Base-by-base conservation (phyloP, 805 yeast species). In the Kodamaea jinghongensis region DNA sequence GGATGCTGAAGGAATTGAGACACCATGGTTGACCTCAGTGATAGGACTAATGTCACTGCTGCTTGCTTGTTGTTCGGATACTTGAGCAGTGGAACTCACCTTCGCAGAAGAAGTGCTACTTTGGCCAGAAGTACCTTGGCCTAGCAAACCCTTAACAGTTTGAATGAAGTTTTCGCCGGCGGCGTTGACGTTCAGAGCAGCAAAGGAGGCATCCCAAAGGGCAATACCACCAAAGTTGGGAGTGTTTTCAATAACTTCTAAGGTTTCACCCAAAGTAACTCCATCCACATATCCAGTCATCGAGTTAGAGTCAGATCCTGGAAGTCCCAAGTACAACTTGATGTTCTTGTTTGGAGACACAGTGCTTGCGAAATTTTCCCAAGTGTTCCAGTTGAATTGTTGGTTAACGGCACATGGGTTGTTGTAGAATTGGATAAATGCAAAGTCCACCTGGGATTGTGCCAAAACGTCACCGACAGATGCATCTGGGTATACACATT, bases 381-480 rank as follows among this genome's bases (percentile, higher is more conserved):
- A 88, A 26, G 84, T 74, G 46, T 80, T 83, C 67, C 70, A 72
- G 59, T 73, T 73, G 73, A 86, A 88, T 14, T 32, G 12, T 23
- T 45, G 43, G 12, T 56, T 55, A 36, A 79, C 65, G 33, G 75
- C 64, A 61, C 95, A 85, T 54, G 80, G 71, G 64, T 88, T 88
- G 75, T 88, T 88, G 73, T 87, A 88, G 65, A 88, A 88, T 65
- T 87, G 96, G 47, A 89, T 73, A 55, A 85, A 86, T 3, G 86
- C 83, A 61, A 79, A 86, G 63, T 88, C 96, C 49, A 88, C 68
- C 28, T 76, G 67, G 4, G 86, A 79, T 63, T 73, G 34, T 77
- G 46, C 17, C 34, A 61, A 41, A 13, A 56, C 44, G 16, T 46
- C 52, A 15, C 57, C 56, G 11, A 56, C 43, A 17, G 49, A 48